Conservation (phyloP, 1,139 yeast genomes). For the Yamadazyma friedrichii region DNA sequence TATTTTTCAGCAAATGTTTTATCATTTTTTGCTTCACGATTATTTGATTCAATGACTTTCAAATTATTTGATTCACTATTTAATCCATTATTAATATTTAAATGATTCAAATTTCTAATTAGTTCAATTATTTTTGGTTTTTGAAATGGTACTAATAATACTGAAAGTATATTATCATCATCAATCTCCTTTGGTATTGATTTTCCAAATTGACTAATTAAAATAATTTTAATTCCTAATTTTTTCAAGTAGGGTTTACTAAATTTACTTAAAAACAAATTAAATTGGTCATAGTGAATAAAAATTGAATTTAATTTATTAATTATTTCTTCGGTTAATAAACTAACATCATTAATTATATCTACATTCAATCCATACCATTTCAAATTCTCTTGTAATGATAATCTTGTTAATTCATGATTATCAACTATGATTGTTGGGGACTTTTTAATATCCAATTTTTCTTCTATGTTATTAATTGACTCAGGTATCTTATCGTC, state of each 20-base stretch:
- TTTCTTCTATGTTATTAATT: conserved; percentile 7
- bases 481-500: background rate
- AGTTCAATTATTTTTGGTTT: conserved; percentile 25
- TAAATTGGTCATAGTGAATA: conserved; percentile 20
- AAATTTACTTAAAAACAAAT: conserved; percentile 11
- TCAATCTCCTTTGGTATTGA: conserved; percentile 24
- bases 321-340: background rate
- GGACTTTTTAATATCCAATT: conserved; percentile 10
- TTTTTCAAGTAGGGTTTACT: background rate
- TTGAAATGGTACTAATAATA: conserved; percentile 37
- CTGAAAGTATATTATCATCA: conserved; percentile 20
- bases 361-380: conserved; percentile 34
- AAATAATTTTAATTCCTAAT: conserved; percentile 16
- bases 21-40: background rate
- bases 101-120: conserved; percentile 14
- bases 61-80: background rate
- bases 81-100: background rate
- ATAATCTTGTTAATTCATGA: conserved; percentile 28
- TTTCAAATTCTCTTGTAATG: conserved; percentile 29
- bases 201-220: conserved; percentile 31
- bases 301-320: conserved; percentile 14
- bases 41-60: background rate
- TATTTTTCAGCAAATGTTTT: conserved; percentile 24
- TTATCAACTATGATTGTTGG: conserved; percentile 27
- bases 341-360: conserved; percentile 5